phyloP scores from a whole-genome alignment of 306 rosid genomes.

The Amphicarpaea edgeworthii region DNA sequence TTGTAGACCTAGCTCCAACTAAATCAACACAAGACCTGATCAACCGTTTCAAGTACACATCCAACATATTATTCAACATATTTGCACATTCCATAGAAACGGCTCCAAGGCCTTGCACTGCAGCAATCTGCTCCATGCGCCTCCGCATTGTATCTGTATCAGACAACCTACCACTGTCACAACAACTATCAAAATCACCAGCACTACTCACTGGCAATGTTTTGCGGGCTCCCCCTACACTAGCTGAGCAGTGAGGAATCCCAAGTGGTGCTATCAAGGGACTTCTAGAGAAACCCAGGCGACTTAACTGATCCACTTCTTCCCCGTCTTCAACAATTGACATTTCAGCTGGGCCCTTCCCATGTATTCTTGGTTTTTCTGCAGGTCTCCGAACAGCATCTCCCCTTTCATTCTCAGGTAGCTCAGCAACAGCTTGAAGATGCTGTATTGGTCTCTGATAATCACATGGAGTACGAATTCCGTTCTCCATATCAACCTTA shows the following conservation, averaged over 20 bases:
- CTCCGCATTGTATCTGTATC: conserved; percentile 78
- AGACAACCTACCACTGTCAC: conserved; percentile 76
- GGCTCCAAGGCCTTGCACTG: conserved; percentile 87
- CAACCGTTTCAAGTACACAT: conserved; percentile 85
- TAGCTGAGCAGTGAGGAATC: conserved; percentile 84
- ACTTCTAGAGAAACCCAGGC: conserved; percentile 63
- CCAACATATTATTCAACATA: conserved; percentile 73
- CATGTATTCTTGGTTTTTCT: conserved; percentile 66
- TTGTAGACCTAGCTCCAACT: conserved; percentile 73
- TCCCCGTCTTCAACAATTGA: conserved; percentile 67
- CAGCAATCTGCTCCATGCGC: conserved; percentile 94
- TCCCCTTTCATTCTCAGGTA: conserved; percentile 70
- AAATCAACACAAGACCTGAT: conserved; percentile 88
- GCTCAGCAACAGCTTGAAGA: conserved; percentile 85
- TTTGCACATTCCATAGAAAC: conserved; percentile 88
- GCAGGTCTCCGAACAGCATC: conserved; percentile 59
- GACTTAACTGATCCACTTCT: conserved; percentile 69
- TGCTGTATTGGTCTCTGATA: conserved; percentile 84
- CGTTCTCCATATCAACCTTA: conserved; percentile 77
- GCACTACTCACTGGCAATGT: conserved; percentile 62
- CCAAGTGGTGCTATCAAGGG: conserved; percentile 92
- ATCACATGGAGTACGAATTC: conserved; percentile 73
- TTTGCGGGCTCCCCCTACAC: conserved; percentile 93
- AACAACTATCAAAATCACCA: conserved; percentile 64
- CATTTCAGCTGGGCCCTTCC: conserved; percentile 59